Evolutionary conservation across 2,329 filamentous ascomycete species (phyloP), one percentile per base, ranked within the genome.

Genomic region (Fusarium xylarioides): DNA sequence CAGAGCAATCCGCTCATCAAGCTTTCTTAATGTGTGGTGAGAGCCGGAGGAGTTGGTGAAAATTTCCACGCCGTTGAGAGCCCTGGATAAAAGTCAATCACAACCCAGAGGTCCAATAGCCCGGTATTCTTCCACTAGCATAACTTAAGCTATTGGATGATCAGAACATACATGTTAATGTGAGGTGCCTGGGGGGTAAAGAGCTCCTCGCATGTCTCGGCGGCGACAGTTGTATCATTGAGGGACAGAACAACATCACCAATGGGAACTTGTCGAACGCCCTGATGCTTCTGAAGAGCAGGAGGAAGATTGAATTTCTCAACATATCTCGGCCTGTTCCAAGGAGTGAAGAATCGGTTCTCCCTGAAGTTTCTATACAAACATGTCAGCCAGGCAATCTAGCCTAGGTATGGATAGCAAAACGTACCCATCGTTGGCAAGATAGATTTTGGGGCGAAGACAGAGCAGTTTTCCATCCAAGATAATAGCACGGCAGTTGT

Each of bases 361-460:
- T 85, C 83, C n/a, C 83, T 78, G 63, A 81, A 84, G 42, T 82
- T 75, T 32, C 67, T 70, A 18, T 16, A 32, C 4, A 28, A 18
- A 1, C 21, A 10, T 19, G 16, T 50, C 47, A 50, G 47, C 30
- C 16, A 50, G 30, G n/a, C 47, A 23, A 34, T 23, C 8, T 34
- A 34, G 47, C 16, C 30, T 34, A 43, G 15, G 40, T 16, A 50
- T 23, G 11, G 16, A 15, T 21, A 50, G 30, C 16, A 50, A 34
- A 34, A 11, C 47, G 3, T 10, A 70, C 68, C 92, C 92, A 79
- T 93, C 91, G 68, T 92, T 91, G 53, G 91, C 91, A 11, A 95
- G 86, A 76, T 43, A 91, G 71, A 93, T 85, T 81, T 94, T 95
- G 0, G 92, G 92, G 16, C 92, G 85, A 64, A 96, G 91, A 66